phyloP scores from a whole-genome alignment of 2,329 filamentous ascomycete genomes.

The Trichocomaceae sp. region DNA sequence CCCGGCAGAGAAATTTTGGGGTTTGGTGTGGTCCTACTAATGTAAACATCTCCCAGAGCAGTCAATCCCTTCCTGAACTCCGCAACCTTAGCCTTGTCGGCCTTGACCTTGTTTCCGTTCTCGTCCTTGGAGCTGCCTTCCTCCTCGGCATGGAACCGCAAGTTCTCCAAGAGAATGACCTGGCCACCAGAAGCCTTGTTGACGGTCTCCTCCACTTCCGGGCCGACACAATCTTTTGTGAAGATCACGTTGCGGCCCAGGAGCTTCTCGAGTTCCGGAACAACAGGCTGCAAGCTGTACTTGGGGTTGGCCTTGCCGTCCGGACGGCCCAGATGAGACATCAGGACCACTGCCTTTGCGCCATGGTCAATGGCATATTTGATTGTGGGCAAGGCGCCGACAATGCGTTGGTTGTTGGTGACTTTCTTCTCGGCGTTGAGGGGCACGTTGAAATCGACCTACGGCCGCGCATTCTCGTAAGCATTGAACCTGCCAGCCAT shows the following conservation, averaged over 20 bases:
- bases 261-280: constrained; percentile 84
- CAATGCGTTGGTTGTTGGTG: constrained; percentile 98
- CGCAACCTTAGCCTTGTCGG: constrained; percentile 84
- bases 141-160: constrained; percentile 97
- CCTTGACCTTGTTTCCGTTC: constrained; percentile 96
- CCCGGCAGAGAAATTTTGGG: neutral
- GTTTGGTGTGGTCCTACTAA: constrained; percentile 60
- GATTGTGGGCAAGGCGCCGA: constrained; percentile 89
- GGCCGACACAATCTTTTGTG: constrained; percentile 81
- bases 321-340: constrained; percentile 96
- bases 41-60: constrained; percentile 86
- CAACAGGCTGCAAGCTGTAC: constrained; percentile 90
- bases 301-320: constrained; percentile 85
- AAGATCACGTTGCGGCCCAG: constrained; percentile 79
- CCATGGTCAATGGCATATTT: constrained; percentile 86
- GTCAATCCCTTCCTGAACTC: constrained; percentile 94
- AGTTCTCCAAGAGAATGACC: constrained; percentile 89
- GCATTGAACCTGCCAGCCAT: neutral
- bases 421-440: constrained; percentile 88
- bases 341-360: constrained; percentile 87
- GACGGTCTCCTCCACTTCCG: constrained; percentile 83
- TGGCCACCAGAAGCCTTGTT: constrained; percentile 74
- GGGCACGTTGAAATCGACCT: constrained; percentile 99
- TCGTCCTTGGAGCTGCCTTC: constrained; percentile 93
- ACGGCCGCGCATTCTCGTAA: constrained; percentile 7